phyloP scores from a whole-genome alignment of 2,329 filamentous ascomycete species.

The Cytospora paraplurivora region DNA sequence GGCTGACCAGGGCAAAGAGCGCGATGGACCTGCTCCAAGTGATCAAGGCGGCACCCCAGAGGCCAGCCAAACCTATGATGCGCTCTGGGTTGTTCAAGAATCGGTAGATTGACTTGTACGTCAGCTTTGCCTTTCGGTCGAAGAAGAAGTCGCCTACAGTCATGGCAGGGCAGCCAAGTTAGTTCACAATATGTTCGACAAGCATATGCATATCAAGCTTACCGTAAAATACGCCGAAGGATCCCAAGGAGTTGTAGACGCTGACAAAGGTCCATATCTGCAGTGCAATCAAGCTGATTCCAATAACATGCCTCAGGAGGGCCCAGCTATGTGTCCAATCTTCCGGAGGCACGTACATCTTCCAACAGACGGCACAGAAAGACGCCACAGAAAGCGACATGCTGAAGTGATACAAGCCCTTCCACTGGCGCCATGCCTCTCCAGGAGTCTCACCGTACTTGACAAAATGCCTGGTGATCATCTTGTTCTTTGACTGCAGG shows the following conservation, averaged over 20 bases:
- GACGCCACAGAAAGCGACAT: conserved; percentile 87
- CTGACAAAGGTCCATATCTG: conserved; percentile 92
- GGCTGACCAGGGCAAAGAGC: conserved; percentile 80
- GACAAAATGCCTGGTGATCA: conserved; percentile 96
- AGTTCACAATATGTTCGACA: background rate
- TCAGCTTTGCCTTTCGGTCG: conserved; percentile 83
- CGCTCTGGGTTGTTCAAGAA: conserved; percentile 98
- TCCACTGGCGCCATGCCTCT: conserved; percentile 98
- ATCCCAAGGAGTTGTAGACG: conserved; percentile 92
- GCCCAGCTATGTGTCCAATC: conserved; percentile 89
- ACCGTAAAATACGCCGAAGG: conserved; percentile 97
- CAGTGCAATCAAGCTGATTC: conserved; percentile 75
- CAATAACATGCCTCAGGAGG: conserved; percentile 83
- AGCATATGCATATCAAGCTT: background rate
- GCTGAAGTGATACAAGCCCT: conserved; percentile 90
- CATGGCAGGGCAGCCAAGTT: background rate
- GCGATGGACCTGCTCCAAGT: conserved; percentile 88
- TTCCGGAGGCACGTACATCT: conserved; percentile 85
- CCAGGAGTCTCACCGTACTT: conserved; percentile 90
- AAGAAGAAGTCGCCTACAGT: conserved; percentile 88
- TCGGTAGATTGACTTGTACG: conserved; percentile 95
- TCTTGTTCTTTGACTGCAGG: conserved; percentile 84
- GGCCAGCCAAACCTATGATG: conserved; percentile 87
- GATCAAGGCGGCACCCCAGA: conserved; percentile 93
- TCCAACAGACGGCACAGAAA: conserved; percentile 91